Conservation (phyloP, 345 rosid genomes). For the Anastatica hierochuntica region DNA sequence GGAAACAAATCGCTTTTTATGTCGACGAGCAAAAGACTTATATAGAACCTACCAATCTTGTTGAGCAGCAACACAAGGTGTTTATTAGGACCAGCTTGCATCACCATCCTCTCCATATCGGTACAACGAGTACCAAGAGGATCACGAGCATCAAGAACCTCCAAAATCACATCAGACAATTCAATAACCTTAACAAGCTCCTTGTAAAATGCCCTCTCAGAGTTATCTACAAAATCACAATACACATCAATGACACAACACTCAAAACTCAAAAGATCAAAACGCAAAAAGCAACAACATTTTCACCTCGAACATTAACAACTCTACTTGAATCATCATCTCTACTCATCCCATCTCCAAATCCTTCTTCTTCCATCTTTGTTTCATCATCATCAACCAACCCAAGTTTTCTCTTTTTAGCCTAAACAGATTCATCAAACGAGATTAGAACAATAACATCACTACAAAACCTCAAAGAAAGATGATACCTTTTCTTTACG, state of each 20-base stretch:
- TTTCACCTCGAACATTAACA: slow-evolving; percentile 50
- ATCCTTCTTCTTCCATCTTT: slow-evolving; percentile 24
- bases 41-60: slow-evolving; percentile 61
- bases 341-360: slow-evolving; percentile 10
- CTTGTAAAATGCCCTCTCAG: slow-evolving; percentile 90
- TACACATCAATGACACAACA: slow-evolving; percentile 2
- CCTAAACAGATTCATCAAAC: too few species aligned
- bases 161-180: slow-evolving; percentile 84
- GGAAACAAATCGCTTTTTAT: neutral
- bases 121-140: slow-evolving; percentile 88
- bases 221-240: slow-evolving; percentile 44
- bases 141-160: slow-evolving; percentile 93
- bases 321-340: slow-evolving; percentile 19
- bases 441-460: neutral
- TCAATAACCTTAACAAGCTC: slow-evolving; percentile 90
- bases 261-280: too few species aligned
- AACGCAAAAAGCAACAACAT: neutral
- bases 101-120: slow-evolving; percentile 94
- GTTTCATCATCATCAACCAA: slow-evolving; percentile 41
- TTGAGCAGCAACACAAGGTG: slow-evolving; percentile 76
- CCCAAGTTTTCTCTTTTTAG: slow-evolving; percentile 72
- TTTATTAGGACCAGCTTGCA: slow-evolving; percentile 69
- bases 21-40: neutral
- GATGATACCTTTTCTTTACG: slow-evolving; percentile 97
- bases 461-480: too few species aligned